Evolutionary conservation across 257 asterid species (phyloP).

Genomic region (Fraxinus cuspidata): DNA sequence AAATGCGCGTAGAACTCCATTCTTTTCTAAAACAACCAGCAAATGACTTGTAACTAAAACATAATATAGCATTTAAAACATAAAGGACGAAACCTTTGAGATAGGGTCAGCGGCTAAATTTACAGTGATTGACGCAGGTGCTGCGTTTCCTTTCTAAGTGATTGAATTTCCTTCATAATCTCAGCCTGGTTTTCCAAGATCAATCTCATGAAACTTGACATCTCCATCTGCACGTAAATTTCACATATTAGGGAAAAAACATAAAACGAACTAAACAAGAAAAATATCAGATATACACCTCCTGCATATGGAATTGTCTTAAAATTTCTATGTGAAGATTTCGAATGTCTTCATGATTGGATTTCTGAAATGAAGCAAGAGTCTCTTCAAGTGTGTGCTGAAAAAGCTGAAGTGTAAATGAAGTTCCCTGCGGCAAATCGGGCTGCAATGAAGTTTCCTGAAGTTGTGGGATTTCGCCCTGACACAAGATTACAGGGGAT

Average conservation of each 20-base stretch:
- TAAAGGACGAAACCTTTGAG: neutral
- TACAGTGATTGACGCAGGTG: slow-evolving; percentile 68
- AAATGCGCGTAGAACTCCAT: neutral
- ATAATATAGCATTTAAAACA: neutral
- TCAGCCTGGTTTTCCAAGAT: slow-evolving; percentile 79
- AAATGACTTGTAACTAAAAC: too few species aligned
- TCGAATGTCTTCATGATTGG: slow-evolving; percentile 88
- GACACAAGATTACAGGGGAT: slow-evolving; percentile 26
- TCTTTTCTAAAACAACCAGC: too few species aligned
- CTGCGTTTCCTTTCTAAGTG: slow-evolving; percentile 76
- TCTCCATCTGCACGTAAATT: slow-evolving; percentile 63
- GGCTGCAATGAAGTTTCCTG: slow-evolving; percentile 45
- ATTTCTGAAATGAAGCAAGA: slow-evolving; percentile 76
- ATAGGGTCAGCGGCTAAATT: slow-evolving; percentile 19
- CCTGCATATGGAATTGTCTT: slow-evolving; percentile 91
- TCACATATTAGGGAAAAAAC: slow-evolving; percentile 19
- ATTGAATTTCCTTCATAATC: slow-evolving; percentile 74
- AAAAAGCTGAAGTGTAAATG: slow-evolving; percentile 88
- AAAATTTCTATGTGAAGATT: slow-evolving; percentile 84
- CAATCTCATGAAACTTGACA: slow-evolving; percentile 51
- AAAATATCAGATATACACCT: slow-evolving; percentile 49
- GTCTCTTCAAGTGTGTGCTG: slow-evolving; percentile 92
- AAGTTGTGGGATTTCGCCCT: slow-evolving; percentile 61
- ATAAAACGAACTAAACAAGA: neutral
- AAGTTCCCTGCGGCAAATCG: slow-evolving; percentile 74